Evolutionary conservation across 2,329 filamentous ascomycete genomes (phyloP), one percentile per base, ranked within the genome.

Genomic region (Penicillium sp.): DNA sequence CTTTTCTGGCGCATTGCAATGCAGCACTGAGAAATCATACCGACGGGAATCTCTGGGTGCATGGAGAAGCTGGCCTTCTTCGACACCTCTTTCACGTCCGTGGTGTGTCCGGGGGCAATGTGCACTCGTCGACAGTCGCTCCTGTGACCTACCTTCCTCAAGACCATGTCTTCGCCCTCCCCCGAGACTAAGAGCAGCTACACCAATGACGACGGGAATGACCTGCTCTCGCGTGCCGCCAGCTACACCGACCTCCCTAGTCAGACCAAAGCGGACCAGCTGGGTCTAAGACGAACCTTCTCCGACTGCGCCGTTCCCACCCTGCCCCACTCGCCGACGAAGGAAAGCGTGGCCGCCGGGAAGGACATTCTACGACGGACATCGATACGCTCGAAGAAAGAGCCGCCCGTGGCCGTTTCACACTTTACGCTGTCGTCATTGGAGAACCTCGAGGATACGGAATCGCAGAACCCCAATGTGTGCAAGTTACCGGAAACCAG

Each of bases 181-280:
- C 44, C 57, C 42, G 61, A 64, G 44, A 54, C 52, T 24, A 24
- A 23, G 24, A 51, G 53, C 42, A 56, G 46, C 37, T 59, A 65
- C 48, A 50, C 49, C 24, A 57, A 52, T 39, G 61, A 63, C 53
- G 66, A 64, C 38, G 59, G 59, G 42, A 52, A 53, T 43, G 46
- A 59, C 42, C 55, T 63, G 33, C 56, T 83, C 27, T 75, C 76
- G 25, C 75, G 80, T 49, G 76, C 81, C 42, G 81, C 81, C 28
- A 83, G 81, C 59, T 83, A 80, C 65, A 80, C 77, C 41, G 75
- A 78, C 55, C 64, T 83, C n/a, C 73, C 77, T 3, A 66, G 61
- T 25, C 62, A 73, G 15, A 54, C 42, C 69, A 69, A 66, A 33
- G 56, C 66, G 29, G 55, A 47, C 33, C 57, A 66, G 4, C 61